Percentiles rank a stretch among this genome's conserved stretches.
phyloP scores from a whole-genome alignment of 2,329 filamentous ascomycete species.

The Tricladium varicosporioides region DNA sequence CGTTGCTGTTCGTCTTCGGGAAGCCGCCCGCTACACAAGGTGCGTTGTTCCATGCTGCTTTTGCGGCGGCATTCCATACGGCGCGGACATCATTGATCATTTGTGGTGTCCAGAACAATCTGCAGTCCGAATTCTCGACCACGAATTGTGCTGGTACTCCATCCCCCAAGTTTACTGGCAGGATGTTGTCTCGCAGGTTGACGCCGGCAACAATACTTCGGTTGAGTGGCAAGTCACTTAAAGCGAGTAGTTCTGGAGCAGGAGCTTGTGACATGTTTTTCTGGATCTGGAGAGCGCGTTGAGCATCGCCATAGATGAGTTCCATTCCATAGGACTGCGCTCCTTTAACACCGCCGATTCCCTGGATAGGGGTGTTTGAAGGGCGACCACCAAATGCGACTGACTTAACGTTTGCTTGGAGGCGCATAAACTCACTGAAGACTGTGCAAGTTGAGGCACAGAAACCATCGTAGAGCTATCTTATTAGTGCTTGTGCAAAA shows the following conservation, averaged over 20 bases:
- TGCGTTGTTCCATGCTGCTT: constrained; percentile 40
- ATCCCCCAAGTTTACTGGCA: constrained; percentile 31
- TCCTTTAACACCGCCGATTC: constrained; percentile 65
- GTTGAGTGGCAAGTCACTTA: constrained; percentile 15
- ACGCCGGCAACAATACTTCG: constrained; percentile 35
- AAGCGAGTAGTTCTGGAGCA: constrained; percentile 15
- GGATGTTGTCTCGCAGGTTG: constrained; percentile 42
- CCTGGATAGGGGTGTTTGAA: constrained; percentile 56
- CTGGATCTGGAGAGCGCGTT: constrained; percentile 12
- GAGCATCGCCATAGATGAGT: constrained; percentile 21
- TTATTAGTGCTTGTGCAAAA: neutral
- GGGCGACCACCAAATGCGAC: constrained; percentile 57
- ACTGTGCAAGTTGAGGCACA: constrained; percentile 61
- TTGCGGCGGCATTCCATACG: constrained; percentile 49
- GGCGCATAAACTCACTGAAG: constrained; percentile 53
- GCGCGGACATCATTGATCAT: constrained; percentile 50
- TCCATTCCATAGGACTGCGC: constrained; percentile 34
- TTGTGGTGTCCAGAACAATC: constrained; percentile 55
- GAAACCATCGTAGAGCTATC: constrained; percentile 43
- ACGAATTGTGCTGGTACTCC: constrained; percentile 57
- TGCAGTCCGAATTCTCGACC: constrained; percentile 58
- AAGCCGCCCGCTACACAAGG: constrained; percentile 32
- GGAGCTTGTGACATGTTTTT: constrained; percentile 10
- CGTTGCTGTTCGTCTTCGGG: constrained; percentile 12
- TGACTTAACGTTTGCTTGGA: constrained; percentile 51